Conservation (phyloP, 441 rosid species). For the Lepidium campestre region DNA sequence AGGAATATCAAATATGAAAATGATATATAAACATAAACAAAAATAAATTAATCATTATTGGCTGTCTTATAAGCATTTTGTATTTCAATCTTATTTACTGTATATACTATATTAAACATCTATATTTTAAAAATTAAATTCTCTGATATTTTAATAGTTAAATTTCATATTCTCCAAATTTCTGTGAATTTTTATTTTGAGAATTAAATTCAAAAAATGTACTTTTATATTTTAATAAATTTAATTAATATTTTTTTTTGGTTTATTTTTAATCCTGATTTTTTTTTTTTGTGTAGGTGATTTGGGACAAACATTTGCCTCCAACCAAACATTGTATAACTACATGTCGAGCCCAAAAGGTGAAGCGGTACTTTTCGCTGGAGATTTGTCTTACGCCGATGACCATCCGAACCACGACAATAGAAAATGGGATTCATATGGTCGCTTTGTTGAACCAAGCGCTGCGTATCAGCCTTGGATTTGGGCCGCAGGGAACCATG, state of each 20-base stretch:
- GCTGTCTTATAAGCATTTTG: constrained; percentile 5
- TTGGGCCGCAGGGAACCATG: constrained; percentile 64
- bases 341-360: constrained; percentile 47
- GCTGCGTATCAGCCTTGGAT: constrained; percentile 66
- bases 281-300: constrained; percentile 39
- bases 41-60: background rate
- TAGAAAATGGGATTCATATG: constrained; percentile 60
- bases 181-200: too few species aligned
- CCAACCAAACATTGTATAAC: constrained; percentile 47
- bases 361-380: constrained; percentile 45
- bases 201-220: too few species aligned
- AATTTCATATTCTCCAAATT: too few species aligned
- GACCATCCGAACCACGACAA: constrained; percentile 44
- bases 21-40: background rate
- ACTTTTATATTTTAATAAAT: too few species aligned
- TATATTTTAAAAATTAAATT: too few species aligned
- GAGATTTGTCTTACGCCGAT: constrained; percentile 73
- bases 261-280: background rate
- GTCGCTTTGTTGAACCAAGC: constrained; percentile 45
- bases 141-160: too few species aligned
- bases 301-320: constrained; percentile 58
- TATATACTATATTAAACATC: too few species aligned
- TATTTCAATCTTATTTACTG: too few species aligned
- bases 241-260: too few species aligned
- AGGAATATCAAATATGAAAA: constrained; percentile 1